Conservation (phyloP, 306 rosid species). For the Cucumis sativus region DNA sequence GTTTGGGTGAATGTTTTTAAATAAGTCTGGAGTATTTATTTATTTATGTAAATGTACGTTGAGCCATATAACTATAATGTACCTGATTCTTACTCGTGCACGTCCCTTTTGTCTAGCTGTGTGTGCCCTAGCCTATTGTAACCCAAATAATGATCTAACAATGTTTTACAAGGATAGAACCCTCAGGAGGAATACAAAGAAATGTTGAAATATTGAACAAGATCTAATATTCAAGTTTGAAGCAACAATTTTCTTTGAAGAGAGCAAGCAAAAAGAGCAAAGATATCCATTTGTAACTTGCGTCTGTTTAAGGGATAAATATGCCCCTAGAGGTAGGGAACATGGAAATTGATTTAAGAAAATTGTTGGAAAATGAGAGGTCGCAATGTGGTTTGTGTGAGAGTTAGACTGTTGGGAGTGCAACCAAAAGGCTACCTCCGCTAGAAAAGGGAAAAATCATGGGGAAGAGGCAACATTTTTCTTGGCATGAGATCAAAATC, state of each 20-base stretch:
- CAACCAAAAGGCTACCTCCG: background rate
- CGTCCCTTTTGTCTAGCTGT: background rate
- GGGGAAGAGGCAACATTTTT: background rate
- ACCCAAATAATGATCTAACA: background rate
- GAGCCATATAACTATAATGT: background rate
- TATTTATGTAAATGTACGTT: background rate
- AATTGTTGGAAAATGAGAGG: background rate
- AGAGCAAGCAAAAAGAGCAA: background rate
- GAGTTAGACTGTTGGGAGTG: background rate
- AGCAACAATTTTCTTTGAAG: background rate
- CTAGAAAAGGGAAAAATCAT: background rate
- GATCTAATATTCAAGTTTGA: background rate
- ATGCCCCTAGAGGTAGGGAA: background rate
- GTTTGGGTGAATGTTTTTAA: background rate
- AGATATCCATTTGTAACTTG: background rate
- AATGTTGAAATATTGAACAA: background rate
- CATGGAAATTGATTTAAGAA: background rate
- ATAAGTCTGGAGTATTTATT: background rate
- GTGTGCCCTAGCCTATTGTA: background rate
- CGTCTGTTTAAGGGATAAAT: background rate
- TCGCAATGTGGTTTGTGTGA: background rate
- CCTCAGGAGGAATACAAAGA: background rate
- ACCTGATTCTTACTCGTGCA: background rate
- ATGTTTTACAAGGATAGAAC: background rate
- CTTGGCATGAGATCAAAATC: background rate